These are phyloP conservation scores for Cryptosporidium xiaoi DNA, from an alignment of 169 alveolate genomes.

Conservation along the genomic window DNA sequence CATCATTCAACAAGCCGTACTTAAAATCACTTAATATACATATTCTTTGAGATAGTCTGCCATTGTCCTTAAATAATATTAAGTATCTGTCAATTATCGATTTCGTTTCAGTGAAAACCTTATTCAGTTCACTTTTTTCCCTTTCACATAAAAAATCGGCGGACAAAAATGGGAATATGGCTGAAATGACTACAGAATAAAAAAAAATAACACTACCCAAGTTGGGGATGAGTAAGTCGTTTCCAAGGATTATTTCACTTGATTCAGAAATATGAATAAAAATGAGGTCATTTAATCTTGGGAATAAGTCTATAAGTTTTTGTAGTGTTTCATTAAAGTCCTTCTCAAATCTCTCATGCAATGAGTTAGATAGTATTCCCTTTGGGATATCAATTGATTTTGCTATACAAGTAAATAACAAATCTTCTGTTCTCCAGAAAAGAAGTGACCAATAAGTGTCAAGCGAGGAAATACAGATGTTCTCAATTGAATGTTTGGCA, in stretches of 20 bases:
- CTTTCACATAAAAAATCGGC: not conserved
- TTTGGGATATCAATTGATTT: conserved; percentile 31
- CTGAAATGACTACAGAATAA: not conserved
- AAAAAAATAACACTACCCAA: not conserved
- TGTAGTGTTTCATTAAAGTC: conserved; percentile 5
- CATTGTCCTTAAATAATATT: conserved; percentile 13
- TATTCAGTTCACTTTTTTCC: not conserved
- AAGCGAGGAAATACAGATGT: not conserved
- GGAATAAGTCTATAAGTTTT: conserved; percentile 7
- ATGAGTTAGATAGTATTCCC: conserved; percentile 23
- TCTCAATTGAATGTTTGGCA: not conserved
- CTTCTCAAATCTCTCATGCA: not conserved
- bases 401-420: conserved; percentile 15
- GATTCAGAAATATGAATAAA: conserved; percentile 1
- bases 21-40: not conserved
- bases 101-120: conserved; percentile 7
- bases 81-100: not conserved
- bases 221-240: not conserved
- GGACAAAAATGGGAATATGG: conserved; percentile 23
- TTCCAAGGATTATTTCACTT: not conserved
- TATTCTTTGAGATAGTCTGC: conserved; percentile 17
- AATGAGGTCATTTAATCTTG: conserved; percentile 8
- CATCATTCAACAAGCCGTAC: conserved; percentile 13
- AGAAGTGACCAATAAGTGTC: conserved; percentile 56
- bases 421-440: conserved; percentile 37